These are phyloP conservation scores for Saccharomyces uvarum DNA, from an alignment of 1,139 yeast genomes.

Conservation along the genomic window DNA sequence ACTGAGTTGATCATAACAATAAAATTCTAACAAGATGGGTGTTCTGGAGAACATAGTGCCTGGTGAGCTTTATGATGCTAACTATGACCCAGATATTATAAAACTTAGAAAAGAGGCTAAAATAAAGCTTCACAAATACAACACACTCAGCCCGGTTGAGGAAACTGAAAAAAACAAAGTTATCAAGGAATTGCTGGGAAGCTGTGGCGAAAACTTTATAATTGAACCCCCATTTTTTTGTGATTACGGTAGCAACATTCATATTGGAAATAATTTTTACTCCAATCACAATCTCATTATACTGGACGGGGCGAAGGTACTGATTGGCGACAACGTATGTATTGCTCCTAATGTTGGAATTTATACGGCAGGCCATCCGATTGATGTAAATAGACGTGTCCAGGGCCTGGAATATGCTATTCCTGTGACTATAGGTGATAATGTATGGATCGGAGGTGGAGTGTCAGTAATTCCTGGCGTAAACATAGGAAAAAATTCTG, in stretches of 20 bases:
- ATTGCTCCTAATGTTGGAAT: constrained; percentile 59
- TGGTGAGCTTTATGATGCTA: neutral
- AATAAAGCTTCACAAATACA: neutral
- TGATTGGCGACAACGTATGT: constrained; percentile 53
- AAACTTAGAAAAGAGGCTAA: neutral
- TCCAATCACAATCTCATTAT: constrained; percentile 50
- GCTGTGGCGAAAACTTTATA: neutral
- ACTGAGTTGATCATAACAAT: too few species aligned
- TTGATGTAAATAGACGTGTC: constrained; percentile 42
- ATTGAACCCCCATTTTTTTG: constrained; percentile 47
- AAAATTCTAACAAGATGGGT: neutral
- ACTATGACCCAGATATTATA: neutral
- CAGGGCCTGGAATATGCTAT: constrained; percentile 45
- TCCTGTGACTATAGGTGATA: constrained; percentile 53
- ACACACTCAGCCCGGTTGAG: neutral
- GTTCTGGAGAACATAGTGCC: neutral
- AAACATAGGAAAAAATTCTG: constrained; percentile 54
- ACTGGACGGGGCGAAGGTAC: constrained; percentile 54
- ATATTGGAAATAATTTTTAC: constrained; percentile 45
- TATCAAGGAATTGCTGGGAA: neutral
- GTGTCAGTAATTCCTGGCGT: constrained; percentile 56
- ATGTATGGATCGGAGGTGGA: constrained; percentile 60
- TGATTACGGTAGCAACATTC: constrained; percentile 52
- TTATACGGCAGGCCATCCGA: constrained; percentile 57
- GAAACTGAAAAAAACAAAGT: neutral